phyloP scores from a whole-genome alignment of 2,329 filamentous ascomycete genomes.

The Claviceps sp. region DNA sequence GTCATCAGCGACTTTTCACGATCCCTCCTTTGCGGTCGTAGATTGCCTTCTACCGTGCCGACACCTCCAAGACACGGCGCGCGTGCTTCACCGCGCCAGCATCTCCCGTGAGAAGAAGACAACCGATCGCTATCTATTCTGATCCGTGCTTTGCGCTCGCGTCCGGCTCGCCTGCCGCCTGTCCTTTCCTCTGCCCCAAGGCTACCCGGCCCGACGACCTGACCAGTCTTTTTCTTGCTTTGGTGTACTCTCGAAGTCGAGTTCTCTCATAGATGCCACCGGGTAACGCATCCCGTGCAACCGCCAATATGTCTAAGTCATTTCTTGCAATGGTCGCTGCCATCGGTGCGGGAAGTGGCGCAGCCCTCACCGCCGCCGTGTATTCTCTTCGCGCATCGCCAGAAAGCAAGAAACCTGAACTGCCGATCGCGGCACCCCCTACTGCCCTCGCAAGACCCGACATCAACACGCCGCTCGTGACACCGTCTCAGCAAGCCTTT shows the following conservation, averaged over 20 bases:
- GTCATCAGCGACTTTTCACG: not conserved
- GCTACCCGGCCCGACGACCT: not conserved
- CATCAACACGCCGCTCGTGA: conserved; percentile 19
- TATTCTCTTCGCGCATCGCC: conserved; percentile 38
- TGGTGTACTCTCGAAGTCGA: not conserved
- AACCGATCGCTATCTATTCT: not conserved
- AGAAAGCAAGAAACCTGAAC: conserved; percentile 7
- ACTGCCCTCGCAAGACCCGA: conserved; percentile 8
- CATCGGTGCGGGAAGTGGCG: conserved; percentile 62
- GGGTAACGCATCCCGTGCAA: conserved; percentile 5
- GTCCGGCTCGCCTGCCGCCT: too few species aligned
- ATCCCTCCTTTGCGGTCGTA: not conserved
- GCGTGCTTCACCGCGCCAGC: conserved; percentile 1
- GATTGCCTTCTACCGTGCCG: not conserved
- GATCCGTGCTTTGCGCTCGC: not conserved
- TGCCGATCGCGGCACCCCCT: conserved; percentile 10
- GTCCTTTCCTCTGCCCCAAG: not conserved
- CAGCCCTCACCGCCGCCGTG: conserved; percentile 58
- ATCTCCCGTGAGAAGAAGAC: conserved; percentile 4
- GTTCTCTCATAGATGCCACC: conserved; percentile 8
- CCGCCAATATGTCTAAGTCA: conserved; percentile 57
- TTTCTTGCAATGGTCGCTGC: conserved; percentile 65
- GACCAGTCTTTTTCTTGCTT: not conserved
- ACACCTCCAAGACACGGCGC: not conserved
- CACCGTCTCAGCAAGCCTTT: conserved; percentile 48